Base-by-base conservation (phyloP, 192 early-diverging fungal species). In the Podila verticillata region DNA sequence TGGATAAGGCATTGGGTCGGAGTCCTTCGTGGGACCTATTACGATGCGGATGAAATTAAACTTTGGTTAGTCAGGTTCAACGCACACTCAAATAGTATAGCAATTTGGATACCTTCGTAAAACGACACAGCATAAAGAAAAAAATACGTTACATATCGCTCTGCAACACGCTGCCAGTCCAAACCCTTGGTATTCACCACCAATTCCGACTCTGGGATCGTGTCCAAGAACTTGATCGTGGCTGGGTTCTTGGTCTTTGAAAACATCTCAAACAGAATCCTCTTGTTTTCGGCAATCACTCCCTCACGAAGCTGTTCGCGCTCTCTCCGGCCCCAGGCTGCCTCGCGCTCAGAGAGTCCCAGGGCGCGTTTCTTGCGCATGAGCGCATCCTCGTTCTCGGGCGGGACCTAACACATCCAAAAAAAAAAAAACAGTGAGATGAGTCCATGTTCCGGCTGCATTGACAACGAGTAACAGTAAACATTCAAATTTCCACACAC, bases 1-100 rank as follows among this genome's bases (percentile, higher is more conserved):
- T 93, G 92, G 63, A 93, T 95, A 48, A 90, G 75, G 63, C 92
- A 95, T 75, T 95, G 92, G n/a, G 85, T 85, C 2, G 91, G 70
- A 26, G 85, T 88, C 66, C 90, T 83, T 44, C 87, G 84, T 22
- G 75, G 86, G 20, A 95, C 86, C 87, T 89, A 49, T 78, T 54
- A 54, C 6, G 13, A 7, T 7, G 20, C 51, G 68, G 28, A 84
- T 81, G 57, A 74, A 61, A 63, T 17, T 1, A 39, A 15, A 24
- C 6, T 12, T n/a, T n/a, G n/a, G 30, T 70, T 57, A 15, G 4
- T 24, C 22, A 22, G 32, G 31, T 20, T 12, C 34, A n/a, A 22
- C 22, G 56, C 24, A 17, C 17, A 30, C 20, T 13, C 26, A 1
- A 49, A 44, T 26, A 28, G 30, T 28, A 36, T 30, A 12, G 9